Evolutionary conservation across 2,329 filamentous ascomycete genomes (phyloP), one percentile per base, ranked within the genome.

Genomic region (Trichoderma sp.): DNA sequence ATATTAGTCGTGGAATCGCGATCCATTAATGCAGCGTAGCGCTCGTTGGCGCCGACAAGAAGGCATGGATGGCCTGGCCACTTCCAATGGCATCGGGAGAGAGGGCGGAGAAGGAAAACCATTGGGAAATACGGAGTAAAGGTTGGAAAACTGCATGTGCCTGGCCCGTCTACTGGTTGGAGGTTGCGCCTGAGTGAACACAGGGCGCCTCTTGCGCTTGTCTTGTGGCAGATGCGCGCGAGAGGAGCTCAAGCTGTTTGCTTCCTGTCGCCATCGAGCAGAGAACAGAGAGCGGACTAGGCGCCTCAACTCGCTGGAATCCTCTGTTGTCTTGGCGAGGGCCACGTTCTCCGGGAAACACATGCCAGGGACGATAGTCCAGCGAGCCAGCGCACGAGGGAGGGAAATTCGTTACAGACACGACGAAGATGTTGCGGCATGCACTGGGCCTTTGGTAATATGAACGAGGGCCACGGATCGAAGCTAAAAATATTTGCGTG

Each of bases 381-480:
- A 27, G 59, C 41, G 45, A 64, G 24, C 71, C 71, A 53, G 35
- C 24, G 41, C 14, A 16, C 12, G 33, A 73, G 69, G 69, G 69
- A 72, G 69, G 56, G 69, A 72, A 38, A 73, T 56, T 73, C 18
- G 71, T 65, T 21, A 65, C 31, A 73, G 71, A 64, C 71, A 73
- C 14, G 67, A 45, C 11, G 53, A 21, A 60, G 50, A 64, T 62
- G n/a, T 64, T 29, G 56, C 38, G 35, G 29, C 56, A 72, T 72
- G 68, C 68, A 72, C 38, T 16, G 14, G 59, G 71, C 71, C 71
- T 56, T 56, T 27, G n/a, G 38, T 35, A 53, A 73, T 65, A 27
- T 56, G n/a, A n/a, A n/a, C 11, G 31, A 35, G 56, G 29, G 59
- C 35, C 41, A n/a, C 27, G 12, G 53, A 60, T n/a, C 33, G 59